Percentiles rank a stretch among this genome's conserved stretches.
phyloP scores from a whole-genome alignment of 2,329 filamentous ascomycete genomes.

The Cladorrhinum sp. region DNA sequence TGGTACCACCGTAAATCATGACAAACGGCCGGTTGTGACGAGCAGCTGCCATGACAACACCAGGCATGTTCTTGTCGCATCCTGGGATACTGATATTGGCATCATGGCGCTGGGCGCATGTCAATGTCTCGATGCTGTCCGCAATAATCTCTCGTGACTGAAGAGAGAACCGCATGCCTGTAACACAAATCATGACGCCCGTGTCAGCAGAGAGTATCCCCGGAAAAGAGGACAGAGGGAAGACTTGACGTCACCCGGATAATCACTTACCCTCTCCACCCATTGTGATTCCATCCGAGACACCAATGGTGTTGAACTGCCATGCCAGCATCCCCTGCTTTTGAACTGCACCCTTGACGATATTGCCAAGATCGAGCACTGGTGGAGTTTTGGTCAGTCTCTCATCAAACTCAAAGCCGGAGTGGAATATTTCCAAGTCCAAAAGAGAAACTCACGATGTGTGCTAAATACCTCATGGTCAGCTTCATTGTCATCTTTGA shows the following conservation, averaged over 20 bases:
- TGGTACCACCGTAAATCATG: conserved; percentile 94
- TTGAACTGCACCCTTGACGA: conserved; percentile 77
- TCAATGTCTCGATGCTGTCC: conserved; percentile 90
- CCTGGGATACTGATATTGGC: conserved; percentile 91
- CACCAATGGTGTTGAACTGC: conserved; percentile 89
- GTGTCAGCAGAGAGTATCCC: not conserved
- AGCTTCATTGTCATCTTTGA: not conserved
- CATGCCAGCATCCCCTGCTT: conserved; percentile 87
- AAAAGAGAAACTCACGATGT: conserved; percentile 24
- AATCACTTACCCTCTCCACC: conserved; percentile 70
- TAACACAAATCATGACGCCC: not conserved
- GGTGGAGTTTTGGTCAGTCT: conserved; percentile 31
- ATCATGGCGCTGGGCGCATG: conserved; percentile 87
- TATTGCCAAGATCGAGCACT: conserved; percentile 84
- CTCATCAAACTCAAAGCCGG: not conserved
- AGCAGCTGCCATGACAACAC: conserved; percentile 84
- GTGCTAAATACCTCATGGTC: conserved; percentile 20
- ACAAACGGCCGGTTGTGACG: conserved; percentile 88
- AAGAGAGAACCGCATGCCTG: conserved; percentile 90
- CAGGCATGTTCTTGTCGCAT: conserved; percentile 98
- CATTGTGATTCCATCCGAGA: conserved; percentile 94
- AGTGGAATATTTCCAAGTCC: not conserved
- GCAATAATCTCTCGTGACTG: conserved; percentile 91
- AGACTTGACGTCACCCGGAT: not conserved
- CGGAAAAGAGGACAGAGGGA: not conserved